These are phyloP conservation scores for Dactylellina leptospora DNA, from an alignment of 2,329 filamentous ascomycete genomes.

Conservation along the genomic window DNA sequence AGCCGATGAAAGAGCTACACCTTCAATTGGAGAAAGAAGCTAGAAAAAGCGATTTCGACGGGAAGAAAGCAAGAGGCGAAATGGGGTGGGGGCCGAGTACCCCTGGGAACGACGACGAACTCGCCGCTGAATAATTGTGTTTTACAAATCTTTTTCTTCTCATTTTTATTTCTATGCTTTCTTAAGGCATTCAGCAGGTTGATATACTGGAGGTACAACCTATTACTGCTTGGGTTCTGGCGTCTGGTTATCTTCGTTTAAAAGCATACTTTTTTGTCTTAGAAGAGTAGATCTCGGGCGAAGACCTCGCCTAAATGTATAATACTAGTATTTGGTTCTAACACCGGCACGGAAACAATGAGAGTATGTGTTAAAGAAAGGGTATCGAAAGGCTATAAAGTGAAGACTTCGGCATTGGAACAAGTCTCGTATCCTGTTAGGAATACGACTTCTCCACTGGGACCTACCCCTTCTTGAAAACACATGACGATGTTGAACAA, in stretches of 20 bases:
- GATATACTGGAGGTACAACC: too few relatives aligned
- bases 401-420: neutral
- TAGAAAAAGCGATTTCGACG: slow-evolving; percentile 41
- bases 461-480: slow-evolving; percentile 53
- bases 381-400: neutral
- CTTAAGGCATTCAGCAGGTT: too few relatives aligned
- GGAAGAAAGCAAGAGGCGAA: slow-evolving; percentile 34
- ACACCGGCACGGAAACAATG: too few relatives aligned
- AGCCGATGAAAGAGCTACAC: slow-evolving; percentile 48
- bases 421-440: neutral
- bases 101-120: slow-evolving; percentile 47
- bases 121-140: slow-evolving; percentile 23
- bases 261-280: too few relatives aligned
- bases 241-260: too few relatives aligned
- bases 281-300: too few relatives aligned
- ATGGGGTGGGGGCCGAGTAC: slow-evolving; percentile 48
- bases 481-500: slow-evolving; percentile 61
- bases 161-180: slow-evolving; percentile 8
- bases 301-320: too few relatives aligned
- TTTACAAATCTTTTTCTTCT: neutral
- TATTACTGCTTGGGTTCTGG: too few relatives aligned
- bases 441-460: slow-evolving; percentile 59
- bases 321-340: too few relatives aligned
- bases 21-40: slow-evolving; percentile 41
- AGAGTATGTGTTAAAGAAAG: too few relatives aligned